These are phyloP conservation scores for Jackrogersella multiformis DNA, from an alignment of 495 filamentous ascomycete genomes.

Conservation along the genomic window DNA sequence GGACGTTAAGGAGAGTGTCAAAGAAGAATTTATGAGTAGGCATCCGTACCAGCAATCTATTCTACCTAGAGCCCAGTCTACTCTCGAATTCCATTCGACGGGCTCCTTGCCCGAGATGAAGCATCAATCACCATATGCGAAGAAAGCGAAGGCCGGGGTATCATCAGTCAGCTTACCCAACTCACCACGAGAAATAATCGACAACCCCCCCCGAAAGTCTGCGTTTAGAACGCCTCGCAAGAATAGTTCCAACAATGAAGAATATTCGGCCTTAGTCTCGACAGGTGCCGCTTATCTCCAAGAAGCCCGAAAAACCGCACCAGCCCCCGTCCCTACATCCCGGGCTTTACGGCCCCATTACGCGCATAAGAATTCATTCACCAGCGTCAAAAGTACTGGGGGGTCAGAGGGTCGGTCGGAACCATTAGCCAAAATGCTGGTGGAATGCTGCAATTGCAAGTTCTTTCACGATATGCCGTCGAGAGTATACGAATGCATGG, in stretches of 20 bases:
- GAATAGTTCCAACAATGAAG: constrained; percentile 28
- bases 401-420: constrained; percentile 47
- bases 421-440: constrained; percentile 76
- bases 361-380: constrained; percentile 39
- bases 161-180: constrained; percentile 42
- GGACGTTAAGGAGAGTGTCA: constrained; percentile 19
- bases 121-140: constrained; percentile 45
- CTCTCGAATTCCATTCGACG: constrained; percentile 32
- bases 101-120: constrained; percentile 45
- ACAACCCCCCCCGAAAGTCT: constrained; percentile 37
- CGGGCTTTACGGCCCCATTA: constrained; percentile 39
- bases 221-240: constrained; percentile 43
- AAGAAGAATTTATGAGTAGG: constrained; percentile 22
- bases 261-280: constrained; percentile 29
- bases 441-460: constrained; percentile 82
- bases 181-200: constrained; percentile 37
- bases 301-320: constrained; percentile 48
- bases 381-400: constrained; percentile 19
- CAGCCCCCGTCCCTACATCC: constrained; percentile 31
- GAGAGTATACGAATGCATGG: constrained; percentile 77
- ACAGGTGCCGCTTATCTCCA: constrained; percentile 49
- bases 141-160: constrained; percentile 33
- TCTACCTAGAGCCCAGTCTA: constrained; percentile 40
- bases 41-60: constrained; percentile 19
- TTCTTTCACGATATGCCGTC: constrained; percentile 85